phyloP scores from a whole-genome alignment of 306 rosid genomes.

The Lotus japonicus region DNA sequence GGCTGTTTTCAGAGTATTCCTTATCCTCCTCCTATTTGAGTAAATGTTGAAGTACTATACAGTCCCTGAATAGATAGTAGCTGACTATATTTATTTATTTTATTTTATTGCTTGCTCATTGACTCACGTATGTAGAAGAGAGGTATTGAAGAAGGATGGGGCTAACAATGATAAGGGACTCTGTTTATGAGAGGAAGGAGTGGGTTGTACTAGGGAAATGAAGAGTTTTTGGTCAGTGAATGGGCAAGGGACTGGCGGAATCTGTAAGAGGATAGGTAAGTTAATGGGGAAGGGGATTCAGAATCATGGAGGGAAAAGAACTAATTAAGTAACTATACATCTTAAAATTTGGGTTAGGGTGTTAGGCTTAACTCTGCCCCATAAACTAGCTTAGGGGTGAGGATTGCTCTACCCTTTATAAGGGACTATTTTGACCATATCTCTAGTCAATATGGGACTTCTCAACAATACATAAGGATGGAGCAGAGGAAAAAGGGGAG shows the following conservation, averaged over 20 bases:
- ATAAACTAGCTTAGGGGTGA: too few relatives aligned
- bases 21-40: not conserved
- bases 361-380: too few relatives aligned
- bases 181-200: not conserved
- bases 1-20: not conserved
- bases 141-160: not conserved
- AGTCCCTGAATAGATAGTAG: not conserved
- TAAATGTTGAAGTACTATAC: not conserved
- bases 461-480: not conserved
- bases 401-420: too few relatives aligned
- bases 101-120: not conserved
- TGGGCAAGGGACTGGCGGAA: not conserved
- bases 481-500: not conserved
- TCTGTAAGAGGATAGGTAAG: not conserved
- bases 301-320: not conserved
- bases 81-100: not conserved
- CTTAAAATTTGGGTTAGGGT: too few relatives aligned
- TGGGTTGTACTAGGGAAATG: not conserved
- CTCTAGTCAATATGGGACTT: too few relatives aligned
- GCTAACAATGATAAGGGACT: not conserved
- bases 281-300: not conserved
- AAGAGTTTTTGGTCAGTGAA: not conserved
- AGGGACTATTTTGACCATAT: too few relatives aligned
- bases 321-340: too few relatives aligned
- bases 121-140: not conserved